Evolutionary conservation across 1,284 basidiomycete genomes (phyloP).

Genomic region (Calocybe gambosa): DNA sequence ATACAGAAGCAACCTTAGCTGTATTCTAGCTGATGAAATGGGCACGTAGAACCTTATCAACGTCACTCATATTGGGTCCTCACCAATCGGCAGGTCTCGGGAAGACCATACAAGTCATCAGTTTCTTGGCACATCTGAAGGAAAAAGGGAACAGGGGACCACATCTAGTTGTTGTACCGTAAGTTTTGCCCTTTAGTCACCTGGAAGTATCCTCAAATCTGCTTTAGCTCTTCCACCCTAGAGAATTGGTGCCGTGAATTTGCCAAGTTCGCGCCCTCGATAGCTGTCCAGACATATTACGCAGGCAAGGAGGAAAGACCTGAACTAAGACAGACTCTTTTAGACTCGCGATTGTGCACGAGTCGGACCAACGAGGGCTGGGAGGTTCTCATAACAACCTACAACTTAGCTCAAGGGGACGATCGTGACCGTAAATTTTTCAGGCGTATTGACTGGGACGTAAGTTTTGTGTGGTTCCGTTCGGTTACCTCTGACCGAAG

Average conservation of each 20-base stretch:
- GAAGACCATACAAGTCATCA: slow-evolving; percentile 98
- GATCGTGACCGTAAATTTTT: slow-evolving; percentile 90
- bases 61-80: slow-evolving; percentile 11
- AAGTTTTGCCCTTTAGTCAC: slow-evolving; percentile 50
- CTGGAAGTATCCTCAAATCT: too few species aligned
- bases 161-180: slow-evolving; percentile 94
- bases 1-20: slow-evolving; percentile 77
- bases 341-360: slow-evolving; percentile 46
- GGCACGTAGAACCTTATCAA: slow-evolving; percentile 44
- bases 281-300: slow-evolving; percentile 91
- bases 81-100: slow-evolving; percentile 65
- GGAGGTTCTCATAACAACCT: slow-evolving; percentile 95
- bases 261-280: slow-evolving; percentile 79
- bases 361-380: slow-evolving; percentile 55
- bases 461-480: slow-evolving; percentile 31
- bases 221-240: slow-evolving; percentile 80
- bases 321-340: slow-evolving; percentile 64
- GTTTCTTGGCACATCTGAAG: slow-evolving; percentile 89
- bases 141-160: slow-evolving; percentile 75
- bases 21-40: slow-evolving; percentile 99
- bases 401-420: slow-evolving; percentile 88
- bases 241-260: slow-evolving; percentile 99
- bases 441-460: slow-evolving; percentile 87
- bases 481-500: background rate
- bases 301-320: slow-evolving; percentile 88